phyloP scores from a whole-genome alignment of 2,329 filamentous ascomycete species.

The Colletotrichum tropicicola region DNA sequence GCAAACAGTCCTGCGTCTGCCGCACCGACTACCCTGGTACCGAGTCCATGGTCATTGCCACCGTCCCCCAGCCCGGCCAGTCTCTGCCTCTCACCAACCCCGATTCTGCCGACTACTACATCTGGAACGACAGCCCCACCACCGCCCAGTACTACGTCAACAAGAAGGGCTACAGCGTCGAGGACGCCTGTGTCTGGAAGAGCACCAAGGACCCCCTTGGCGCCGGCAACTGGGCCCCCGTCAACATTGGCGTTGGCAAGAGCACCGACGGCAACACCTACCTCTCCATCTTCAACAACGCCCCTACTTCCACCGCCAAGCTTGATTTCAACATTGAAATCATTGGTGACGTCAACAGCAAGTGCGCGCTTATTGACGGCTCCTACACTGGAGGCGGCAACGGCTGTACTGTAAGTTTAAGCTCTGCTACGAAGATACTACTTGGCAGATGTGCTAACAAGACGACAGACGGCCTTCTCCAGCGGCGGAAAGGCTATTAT shows the following conservation, averaged over 20 bases:
- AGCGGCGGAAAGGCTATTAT: slow-evolving; percentile 52
- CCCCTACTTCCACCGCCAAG: slow-evolving; percentile 73
- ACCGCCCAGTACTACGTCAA: slow-evolving; percentile 98
- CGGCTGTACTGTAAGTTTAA: slow-evolving; percentile 82
- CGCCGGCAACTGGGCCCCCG: slow-evolving; percentile 86
- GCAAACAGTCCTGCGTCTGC: slow-evolving; percentile 77
- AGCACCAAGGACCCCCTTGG: slow-evolving; percentile 57
- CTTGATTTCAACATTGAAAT: slow-evolving; percentile 86
- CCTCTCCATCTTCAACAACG: slow-evolving; percentile 86
- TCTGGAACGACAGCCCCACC: slow-evolving; percentile 77
- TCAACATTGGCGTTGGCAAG: slow-evolving; percentile 85
- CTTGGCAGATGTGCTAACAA: neutral
- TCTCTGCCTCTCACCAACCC: slow-evolving; percentile 78
- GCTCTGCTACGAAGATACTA: neutral
- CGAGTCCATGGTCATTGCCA: slow-evolving; percentile 86
- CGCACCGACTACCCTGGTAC: slow-evolving; percentile 96
- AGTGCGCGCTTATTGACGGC: slow-evolving; percentile 74
- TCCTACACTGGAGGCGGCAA: slow-evolving; percentile 65
- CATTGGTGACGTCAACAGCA: slow-evolving; percentile 65
- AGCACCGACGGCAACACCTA: slow-evolving; percentile 72
- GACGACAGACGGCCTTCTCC: slow-evolving; percentile 51
- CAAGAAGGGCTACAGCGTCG: slow-evolving; percentile 72
- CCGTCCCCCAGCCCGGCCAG: slow-evolving; percentile 68
- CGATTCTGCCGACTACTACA: slow-evolving; percentile 76
- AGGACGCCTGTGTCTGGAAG: slow-evolving; percentile 81